phyloP scores from a whole-genome alignment of 106 monocot species.

The Dendrobium catenatum region DNA sequence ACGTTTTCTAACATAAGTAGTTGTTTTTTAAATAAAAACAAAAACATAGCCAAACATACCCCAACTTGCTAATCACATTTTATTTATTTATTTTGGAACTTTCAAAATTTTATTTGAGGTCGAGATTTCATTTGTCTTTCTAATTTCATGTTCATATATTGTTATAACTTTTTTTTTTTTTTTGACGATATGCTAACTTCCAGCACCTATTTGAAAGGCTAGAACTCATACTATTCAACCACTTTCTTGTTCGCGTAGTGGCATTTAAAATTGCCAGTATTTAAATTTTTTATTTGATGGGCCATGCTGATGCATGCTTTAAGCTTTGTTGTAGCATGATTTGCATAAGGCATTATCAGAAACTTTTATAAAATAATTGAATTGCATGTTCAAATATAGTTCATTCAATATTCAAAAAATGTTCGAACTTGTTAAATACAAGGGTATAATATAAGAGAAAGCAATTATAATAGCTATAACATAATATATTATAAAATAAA shows the following conservation, averaged over 20 bases:
- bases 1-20: neutral
- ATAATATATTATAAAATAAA: too few species aligned
- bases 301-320: neutral
- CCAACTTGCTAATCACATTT: neutral
- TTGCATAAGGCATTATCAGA: too few species aligned
- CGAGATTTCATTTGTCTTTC: neutral
- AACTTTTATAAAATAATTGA: too few species aligned
- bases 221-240: neutral
- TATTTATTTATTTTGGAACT: neutral
- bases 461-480: too few species aligned
- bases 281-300: neutral
- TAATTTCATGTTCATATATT: neutral
- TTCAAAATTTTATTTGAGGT: neutral
- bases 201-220: neutral
- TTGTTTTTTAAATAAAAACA: neutral
- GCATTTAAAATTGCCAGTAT: neutral
- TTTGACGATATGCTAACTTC: neutral
- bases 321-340: neutral
- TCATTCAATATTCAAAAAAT: too few species aligned
- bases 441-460: too few species aligned
- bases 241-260: too few species aligned
- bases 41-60: neutral
- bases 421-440: too few species aligned
- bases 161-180: too few species aligned
- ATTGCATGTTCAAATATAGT: too few species aligned